Evolutionary conservation across 176 grass and related monocot genomes (phyloP).

Genomic region (Musa itinerans): DNA sequence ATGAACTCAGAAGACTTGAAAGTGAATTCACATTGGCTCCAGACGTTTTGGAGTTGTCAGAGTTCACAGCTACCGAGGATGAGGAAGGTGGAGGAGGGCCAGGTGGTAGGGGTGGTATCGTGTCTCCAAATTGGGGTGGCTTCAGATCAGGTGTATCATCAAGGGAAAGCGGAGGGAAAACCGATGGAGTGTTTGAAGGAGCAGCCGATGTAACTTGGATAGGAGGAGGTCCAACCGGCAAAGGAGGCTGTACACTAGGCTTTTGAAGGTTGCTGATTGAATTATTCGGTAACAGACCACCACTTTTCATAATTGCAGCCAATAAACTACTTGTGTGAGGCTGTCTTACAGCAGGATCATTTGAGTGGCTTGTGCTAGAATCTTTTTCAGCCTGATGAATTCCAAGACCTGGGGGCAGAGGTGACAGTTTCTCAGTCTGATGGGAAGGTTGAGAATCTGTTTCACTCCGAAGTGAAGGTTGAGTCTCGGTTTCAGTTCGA

Average conservation of each 20-base stretch:
- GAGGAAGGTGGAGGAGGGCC: slow-evolving; percentile 46
- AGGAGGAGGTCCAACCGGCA: slow-evolving; percentile 33
- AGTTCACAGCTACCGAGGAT: slow-evolving; percentile 19
- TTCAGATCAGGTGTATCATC: slow-evolving; percentile 7
- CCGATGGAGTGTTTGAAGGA: slow-evolving; percentile 17
- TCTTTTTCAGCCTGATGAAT: slow-evolving; percentile 25
- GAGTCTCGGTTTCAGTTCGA: not conserved
- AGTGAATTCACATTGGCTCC: slow-evolving; percentile 36
- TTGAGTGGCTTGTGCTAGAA: slow-evolving; percentile 22
- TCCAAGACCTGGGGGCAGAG: slow-evolving; percentile 9
- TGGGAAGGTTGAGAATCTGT: not conserved
- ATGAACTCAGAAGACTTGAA: slow-evolving; percentile 76
- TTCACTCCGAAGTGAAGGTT: slow-evolving; percentile 1
- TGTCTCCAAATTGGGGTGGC: slow-evolving; percentile 17
- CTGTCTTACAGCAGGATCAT: slow-evolving; percentile 17
- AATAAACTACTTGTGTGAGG: slow-evolving; percentile 42
- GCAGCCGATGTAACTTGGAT: slow-evolving; percentile 17
- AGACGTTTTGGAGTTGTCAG: slow-evolving; percentile 17
- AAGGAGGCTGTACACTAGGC: slow-evolving; percentile 24
- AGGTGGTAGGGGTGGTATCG: slow-evolving; percentile 54
- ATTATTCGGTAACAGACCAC: slow-evolving; percentile 40
- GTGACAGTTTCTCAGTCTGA: not conserved
- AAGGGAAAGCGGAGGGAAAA: not conserved
- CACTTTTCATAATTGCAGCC: slow-evolving; percentile 54
- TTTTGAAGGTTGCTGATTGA: slow-evolving; percentile 16